Evolutionary conservation across 75 land plant species (phyloP), one percentile per base, ranked within the genome.

Genomic region (Picea glauca): DNA sequence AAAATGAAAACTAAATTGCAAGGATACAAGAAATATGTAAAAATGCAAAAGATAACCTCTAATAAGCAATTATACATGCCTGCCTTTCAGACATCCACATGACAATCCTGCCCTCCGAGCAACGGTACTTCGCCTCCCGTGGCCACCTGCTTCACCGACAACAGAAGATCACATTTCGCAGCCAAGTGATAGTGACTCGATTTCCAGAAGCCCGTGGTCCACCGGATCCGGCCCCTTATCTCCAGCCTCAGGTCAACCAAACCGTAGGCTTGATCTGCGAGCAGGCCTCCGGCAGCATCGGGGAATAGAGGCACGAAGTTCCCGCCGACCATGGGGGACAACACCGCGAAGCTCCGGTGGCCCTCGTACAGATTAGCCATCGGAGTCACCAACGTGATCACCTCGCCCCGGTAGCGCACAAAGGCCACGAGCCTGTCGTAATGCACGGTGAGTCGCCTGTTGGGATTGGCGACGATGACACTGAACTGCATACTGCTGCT

Each of bases 131-230:
- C 84, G 13, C 87, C 86, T 13, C 21, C 26, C 7, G 18, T 31
- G 18, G 68, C 35, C 5, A 86, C 90, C 40, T 66, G 76, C 81
- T 81, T 86, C 62, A 81, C 18, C 2, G 88, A 86, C 13, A 84
- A 54, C 62, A 81, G 56, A 57, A 81, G 59, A 76, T 84, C 79
- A 58, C 85, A 84, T 35, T 31, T 61, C 33, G 77, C 83, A 58
- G 60, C 31, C 26, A 84, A 3, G 31, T 66, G 61, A 80, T 80
- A 60, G 33, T 33, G 73, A 13, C 43, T 23, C 31, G 79, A 77
- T 33, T 30, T 40, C 59, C 81, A 81, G 12, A 77, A 54, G 3
- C 84, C 80, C 50, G 58, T 30, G 76, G 62, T 84, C 63, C 60
- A 84, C 67, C 31, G 32, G 60, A 80, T 21, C 73, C 83, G 70